phyloP scores from a whole-genome alignment of 2,329 filamentous ascomycete genomes.

The Nigrograna mackinnonii region DNA sequence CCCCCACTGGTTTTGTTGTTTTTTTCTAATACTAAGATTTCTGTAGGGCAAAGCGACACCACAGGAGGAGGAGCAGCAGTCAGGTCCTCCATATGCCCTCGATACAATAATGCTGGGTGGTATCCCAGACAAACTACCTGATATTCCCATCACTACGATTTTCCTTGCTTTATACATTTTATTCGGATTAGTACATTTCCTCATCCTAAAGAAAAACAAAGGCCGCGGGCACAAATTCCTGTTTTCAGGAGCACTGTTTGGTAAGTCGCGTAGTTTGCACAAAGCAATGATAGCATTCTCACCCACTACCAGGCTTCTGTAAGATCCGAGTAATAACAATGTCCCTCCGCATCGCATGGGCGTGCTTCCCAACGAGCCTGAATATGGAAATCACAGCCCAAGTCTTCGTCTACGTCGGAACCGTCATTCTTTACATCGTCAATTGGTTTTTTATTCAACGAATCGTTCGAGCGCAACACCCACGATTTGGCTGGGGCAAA shows the following conservation, averaged over 20 bases:
- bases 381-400: slow-evolving; percentile 61
- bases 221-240: slow-evolving; percentile 47
- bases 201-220: slow-evolving; percentile 45
- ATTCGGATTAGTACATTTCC: slow-evolving; percentile 45
- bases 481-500: slow-evolving; percentile 69
- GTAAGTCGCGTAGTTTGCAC: slow-evolving; percentile 18
- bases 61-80: too few species aligned
- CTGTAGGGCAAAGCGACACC: slow-evolving; percentile 10
- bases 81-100: slow-evolving; percentile 38
- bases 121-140: slow-evolving; percentile 31
- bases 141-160: slow-evolving; percentile 45
- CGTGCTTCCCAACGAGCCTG: slow-evolving; percentile 44
- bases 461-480: slow-evolving; percentile 74
- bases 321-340: slow-evolving; percentile 48
- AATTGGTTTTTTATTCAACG: slow-evolving; percentile 81
- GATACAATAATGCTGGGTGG: slow-evolving; percentile 29
- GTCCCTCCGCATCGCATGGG: slow-evolving; percentile 43
- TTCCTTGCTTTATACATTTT: slow-evolving; percentile 47
- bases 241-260: slow-evolving; percentile 46
- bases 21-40: slow-evolving; percentile 2
- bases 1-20: too few species aligned
- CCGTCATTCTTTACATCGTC: slow-evolving; percentile 76
- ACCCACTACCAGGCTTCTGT: slow-evolving; percentile 42
- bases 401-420: slow-evolving; percentile 74
- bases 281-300: slow-evolving; percentile 9